Evolutionary conservation across 2,329 filamentous ascomycete species (phyloP).

Genomic region (Colletotrichum kahawae): DNA sequence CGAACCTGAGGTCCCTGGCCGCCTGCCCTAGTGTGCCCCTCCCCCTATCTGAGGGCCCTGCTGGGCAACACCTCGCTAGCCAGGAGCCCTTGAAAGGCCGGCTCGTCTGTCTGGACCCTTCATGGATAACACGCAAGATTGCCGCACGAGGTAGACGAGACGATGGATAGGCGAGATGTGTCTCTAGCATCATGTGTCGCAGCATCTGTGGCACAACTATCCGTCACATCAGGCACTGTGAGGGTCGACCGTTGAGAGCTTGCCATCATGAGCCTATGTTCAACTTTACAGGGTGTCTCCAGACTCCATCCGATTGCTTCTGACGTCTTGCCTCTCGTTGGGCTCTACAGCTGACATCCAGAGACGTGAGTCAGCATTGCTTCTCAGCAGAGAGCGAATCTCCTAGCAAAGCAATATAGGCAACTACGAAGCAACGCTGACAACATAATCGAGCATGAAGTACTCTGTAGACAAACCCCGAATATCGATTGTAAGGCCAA

Average conservation of each 20-base stretch:
- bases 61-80: conserved; percentile 11
- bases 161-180: conserved; percentile 1
- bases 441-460: not conserved
- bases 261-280: not conserved
- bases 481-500: not conserved
- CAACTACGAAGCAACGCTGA: not conserved
- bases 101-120: conserved; percentile 14
- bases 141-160: conserved; percentile 14
- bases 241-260: not conserved
- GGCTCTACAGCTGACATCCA: not conserved
- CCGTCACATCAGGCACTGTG: not conserved
- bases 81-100: conserved; percentile 5
- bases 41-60: conserved; percentile 21
- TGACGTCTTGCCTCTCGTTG: not conserved
- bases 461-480: not conserved
- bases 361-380: not conserved
- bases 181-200: not conserved
- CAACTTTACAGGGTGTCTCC: not conserved
- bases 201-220: not conserved
- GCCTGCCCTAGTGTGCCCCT: conserved; percentile 12
- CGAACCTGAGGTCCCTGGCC: not conserved
- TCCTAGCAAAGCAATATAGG: not conserved
- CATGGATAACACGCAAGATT: conserved; percentile 17
- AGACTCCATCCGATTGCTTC: not conserved
- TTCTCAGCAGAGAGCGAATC: not conserved